Evolutionary conservation across 495 filamentous ascomycete species (phyloP), one percentile per base, ranked within the genome.

Genomic region (Penicillium chermesinum): DNA sequence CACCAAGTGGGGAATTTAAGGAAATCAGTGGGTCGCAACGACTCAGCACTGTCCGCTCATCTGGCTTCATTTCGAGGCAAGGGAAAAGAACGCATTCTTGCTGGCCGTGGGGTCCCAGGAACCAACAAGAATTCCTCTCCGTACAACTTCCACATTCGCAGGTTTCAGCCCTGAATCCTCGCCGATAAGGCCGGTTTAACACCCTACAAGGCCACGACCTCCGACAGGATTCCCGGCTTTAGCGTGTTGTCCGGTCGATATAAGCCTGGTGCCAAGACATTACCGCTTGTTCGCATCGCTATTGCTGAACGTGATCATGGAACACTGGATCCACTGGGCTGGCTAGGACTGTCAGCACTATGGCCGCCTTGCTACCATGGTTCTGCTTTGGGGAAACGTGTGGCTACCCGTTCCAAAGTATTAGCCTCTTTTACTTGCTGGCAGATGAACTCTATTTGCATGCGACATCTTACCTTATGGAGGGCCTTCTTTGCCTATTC

Each of bases 11-110:
- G 41, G 41, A 19, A n/a, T 52, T 18, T 52, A 58, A 61, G 54
- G 40, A 55, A 57, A 58, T 58, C 60, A 58, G 60, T 61, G 60
- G 60, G 40, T 49, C 54, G 15, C 52, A 41, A 53, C 54, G 54
- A 60, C 57, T 63, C 57, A 62, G 44, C 42, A 49, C 55, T 58
- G 54, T 53, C 51, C 44, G 25, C 25, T 30, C 25, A 5, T 5
- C 10, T 30, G 25, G 25, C 30, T 44, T 50, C 22, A 44, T 47
- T 54, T 62, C 55, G 53, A 54, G 59, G 44, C 55, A 48, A 46
- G 39, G n/a, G 20, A 46, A 50, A 61, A 54, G 56, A 60, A 60
- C 60, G 25, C 25, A 30, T 60, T 60, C 59, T 59, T 33, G 49
- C 25, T 44, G 20, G 19, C 15, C 6, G 17, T 8, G 25, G 41